Evolutionary conservation across 331 rosid species (phyloP).

Genomic region (Saraca asoca): DNA sequence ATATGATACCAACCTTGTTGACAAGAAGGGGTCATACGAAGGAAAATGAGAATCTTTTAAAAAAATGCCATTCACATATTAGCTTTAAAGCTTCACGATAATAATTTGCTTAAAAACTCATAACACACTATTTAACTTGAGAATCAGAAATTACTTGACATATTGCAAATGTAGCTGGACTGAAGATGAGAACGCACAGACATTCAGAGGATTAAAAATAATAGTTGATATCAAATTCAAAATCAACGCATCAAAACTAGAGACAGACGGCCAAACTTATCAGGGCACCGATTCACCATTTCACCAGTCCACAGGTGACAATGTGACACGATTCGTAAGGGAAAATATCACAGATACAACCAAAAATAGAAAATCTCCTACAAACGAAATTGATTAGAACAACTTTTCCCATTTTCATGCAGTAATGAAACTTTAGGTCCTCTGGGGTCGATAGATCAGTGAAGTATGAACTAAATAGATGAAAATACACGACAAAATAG

Average conservation of each 20-base stretch:
- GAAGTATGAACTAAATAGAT: background rate
- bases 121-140: slow-evolving; percentile 11
- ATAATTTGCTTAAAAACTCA: slow-evolving; percentile 9
- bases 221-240: slow-evolving; percentile 2
- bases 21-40: background rate
- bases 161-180: background rate
- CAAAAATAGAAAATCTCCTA: slow-evolving; percentile 5
- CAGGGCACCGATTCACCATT: background rate
- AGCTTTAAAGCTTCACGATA: slow-evolving; percentile 8
- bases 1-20: background rate
- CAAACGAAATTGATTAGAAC: slow-evolving; percentile 10
- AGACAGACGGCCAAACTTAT: slow-evolving; percentile 1
- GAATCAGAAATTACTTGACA: background rate
- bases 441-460: background rate
- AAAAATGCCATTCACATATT: slow-evolving; percentile 14
- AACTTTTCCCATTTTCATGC: background rate
- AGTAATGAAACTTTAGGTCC: background rate
- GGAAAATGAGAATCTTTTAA: background rate
- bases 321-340: slow-evolving; percentile 16
- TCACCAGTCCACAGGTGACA: slow-evolving; percentile 18
- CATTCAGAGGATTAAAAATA: slow-evolving; percentile 10
- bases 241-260: background rate
- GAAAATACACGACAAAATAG: slow-evolving; percentile 4
- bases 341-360: background rate
- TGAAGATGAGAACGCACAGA: slow-evolving; percentile 25